Conservation (phyloP, 257 asterid genomes). For the Hygrophila difformis region DNA sequence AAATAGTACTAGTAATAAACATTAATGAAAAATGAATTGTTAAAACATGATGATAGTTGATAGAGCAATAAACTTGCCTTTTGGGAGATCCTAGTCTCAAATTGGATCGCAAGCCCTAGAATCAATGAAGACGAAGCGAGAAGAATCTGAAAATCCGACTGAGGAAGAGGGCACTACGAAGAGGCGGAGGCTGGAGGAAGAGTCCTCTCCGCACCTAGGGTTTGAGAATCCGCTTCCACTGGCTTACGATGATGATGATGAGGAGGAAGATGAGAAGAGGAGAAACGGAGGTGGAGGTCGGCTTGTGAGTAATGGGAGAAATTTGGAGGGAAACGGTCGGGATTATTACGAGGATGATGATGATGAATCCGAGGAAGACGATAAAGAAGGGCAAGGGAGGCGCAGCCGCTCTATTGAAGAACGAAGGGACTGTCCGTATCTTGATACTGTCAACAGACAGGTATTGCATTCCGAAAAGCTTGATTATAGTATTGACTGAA, state of each 20-base stretch:
- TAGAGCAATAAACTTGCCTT: background rate
- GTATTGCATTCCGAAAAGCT: conserved; percentile 25
- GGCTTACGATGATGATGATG: conserved; percentile 21
- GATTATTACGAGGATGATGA: conserved; percentile 25
- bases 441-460: conserved; percentile 95
- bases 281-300: conserved; percentile 17
- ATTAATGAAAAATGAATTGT: too few species aligned
- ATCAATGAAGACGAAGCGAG: conserved; percentile 46
- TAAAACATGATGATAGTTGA: too few species aligned
- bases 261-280: conserved; percentile 60
- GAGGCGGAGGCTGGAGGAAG: conserved; percentile 29
- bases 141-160: conserved; percentile 28
- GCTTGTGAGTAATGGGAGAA: conserved; percentile 13
- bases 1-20: too few species aligned
- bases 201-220: background rate
- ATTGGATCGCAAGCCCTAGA: conserved; percentile 21
- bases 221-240: conserved; percentile 5
- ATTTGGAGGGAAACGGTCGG: conserved; percentile 22
- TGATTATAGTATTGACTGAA: too few species aligned
- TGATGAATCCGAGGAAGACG: conserved; percentile 28
- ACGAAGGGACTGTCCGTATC: conserved; percentile 94
- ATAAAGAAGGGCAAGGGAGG: conserved; percentile 21
- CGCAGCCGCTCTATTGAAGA: conserved; percentile 58
- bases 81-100: conserved; percentile 1
- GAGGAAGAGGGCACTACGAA: conserved; percentile 35